Conservation (phyloP, 2,329 filamentous ascomycete genomes). For the Pezicula rhizophila region DNA sequence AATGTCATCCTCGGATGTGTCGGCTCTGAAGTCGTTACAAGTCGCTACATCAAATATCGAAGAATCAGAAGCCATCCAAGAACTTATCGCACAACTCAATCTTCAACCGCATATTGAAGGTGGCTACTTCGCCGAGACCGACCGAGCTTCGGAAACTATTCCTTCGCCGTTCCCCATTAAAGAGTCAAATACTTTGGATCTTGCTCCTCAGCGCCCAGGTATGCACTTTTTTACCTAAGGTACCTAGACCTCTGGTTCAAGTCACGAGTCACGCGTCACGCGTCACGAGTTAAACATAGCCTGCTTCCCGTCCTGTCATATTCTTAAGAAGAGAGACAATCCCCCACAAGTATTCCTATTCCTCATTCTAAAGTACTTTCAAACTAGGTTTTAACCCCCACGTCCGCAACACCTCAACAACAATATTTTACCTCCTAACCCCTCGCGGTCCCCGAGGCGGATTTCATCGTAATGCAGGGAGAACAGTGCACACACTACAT, state of each 20-base stretch:
- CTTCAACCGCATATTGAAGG: slow-evolving; percentile 55
- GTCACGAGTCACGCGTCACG: no score
- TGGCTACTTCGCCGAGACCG: slow-evolving; percentile 58
- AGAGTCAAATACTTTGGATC: slow-evolving; percentile 4
- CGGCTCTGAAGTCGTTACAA: slow-evolving; percentile 22
- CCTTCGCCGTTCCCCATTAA: slow-evolving; percentile 45
- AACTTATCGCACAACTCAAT: slow-evolving; percentile 37
- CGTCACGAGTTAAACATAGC: not conserved
- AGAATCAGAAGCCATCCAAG: slow-evolving; percentile 29
- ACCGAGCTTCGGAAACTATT: slow-evolving; percentile 44
- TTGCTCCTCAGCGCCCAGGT: slow-evolving; percentile 26
- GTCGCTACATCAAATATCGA: slow-evolving; percentile 13
- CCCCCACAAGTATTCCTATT: not conserved
- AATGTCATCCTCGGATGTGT: not conserved
- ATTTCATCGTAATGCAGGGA: slow-evolving; percentile 57
- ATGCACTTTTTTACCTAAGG: no score
- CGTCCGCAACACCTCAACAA: slow-evolving; percentile 49
- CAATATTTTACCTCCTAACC: slow-evolving; percentile 61
- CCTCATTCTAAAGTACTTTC: slow-evolving; percentile 28
- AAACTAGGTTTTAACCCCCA: slow-evolving; percentile 30
- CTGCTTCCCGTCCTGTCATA: not conserved
- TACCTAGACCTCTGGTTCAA: not conserved
- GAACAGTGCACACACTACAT: slow-evolving; percentile 61
- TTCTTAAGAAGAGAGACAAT: no score
- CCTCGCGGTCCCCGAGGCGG: slow-evolving; percentile 46